Evolutionary conservation across 2,329 filamentous ascomycete species (phyloP).

Genomic region (Basipetospora sp.): DNA sequence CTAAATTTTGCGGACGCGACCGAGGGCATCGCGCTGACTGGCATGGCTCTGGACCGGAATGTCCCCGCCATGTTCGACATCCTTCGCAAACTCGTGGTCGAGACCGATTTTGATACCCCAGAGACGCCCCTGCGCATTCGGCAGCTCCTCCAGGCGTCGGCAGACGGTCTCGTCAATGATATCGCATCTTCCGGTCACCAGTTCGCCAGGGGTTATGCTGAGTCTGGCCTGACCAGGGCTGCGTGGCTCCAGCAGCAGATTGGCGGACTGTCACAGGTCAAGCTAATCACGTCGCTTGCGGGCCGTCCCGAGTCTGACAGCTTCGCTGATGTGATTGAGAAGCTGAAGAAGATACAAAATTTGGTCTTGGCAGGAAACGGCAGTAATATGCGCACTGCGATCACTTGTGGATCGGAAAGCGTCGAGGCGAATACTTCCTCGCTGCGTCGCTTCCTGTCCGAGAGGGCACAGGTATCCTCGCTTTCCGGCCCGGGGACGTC

Average conservation of each 20-base stretch:
- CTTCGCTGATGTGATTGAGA: conserved; percentile 60
- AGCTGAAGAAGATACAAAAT: conserved; percentile 72
- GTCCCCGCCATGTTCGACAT: conserved; percentile 84
- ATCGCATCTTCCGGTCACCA: conserved; percentile 83
- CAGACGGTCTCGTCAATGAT: conserved; percentile 79
- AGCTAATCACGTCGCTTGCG: conserved; percentile 66
- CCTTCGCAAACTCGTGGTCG: conserved; percentile 61
- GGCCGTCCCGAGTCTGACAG: conserved; percentile 54
- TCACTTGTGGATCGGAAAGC: conserved; percentile 73
- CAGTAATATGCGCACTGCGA: conserved; percentile 56
- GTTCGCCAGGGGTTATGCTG: conserved; percentile 71
- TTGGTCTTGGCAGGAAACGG: conserved; percentile 57
- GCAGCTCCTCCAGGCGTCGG: conserved; percentile 71
- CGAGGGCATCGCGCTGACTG: conserved; percentile 72
- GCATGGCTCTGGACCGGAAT: conserved; percentile 80
- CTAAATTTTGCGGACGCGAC: conserved; percentile 52
- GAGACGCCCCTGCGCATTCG: conserved; percentile 70
- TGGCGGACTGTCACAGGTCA: conserved; percentile 79
- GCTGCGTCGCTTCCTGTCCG: conserved; percentile 53
- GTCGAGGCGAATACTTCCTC: conserved; percentile 54
- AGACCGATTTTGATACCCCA: conserved; percentile 78
- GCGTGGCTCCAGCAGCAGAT: conserved; percentile 69
- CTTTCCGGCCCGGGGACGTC: not conserved
- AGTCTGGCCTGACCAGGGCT: conserved; percentile 59
- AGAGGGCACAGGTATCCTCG: not conserved